phyloP scores from a whole-genome alignment of 1,139 yeast species.

The Kurtzmaniella quercitrusa region DNA sequence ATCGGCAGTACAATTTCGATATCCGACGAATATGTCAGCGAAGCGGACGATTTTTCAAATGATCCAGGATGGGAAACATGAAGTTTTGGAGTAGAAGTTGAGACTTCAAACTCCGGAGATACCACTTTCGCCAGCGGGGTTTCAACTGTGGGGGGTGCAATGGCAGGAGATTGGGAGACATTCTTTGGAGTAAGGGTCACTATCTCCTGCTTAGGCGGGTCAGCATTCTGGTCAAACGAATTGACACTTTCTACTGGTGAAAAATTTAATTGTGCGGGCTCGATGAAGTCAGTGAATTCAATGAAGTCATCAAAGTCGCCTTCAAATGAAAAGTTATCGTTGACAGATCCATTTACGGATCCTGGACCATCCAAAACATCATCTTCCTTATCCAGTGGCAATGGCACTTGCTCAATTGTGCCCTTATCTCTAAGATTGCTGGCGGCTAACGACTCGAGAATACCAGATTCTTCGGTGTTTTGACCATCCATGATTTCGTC shows the following conservation, averaged over 20 bases:
- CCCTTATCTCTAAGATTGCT: background rate
- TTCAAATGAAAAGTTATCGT: conserved; percentile 6
- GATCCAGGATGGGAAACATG: background rate
- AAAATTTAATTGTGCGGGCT: conserved; percentile 47
- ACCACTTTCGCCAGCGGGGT: background rate
- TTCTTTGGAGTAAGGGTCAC: background rate
- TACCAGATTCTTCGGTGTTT: conserved; percentile 2
- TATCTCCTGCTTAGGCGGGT: background rate
- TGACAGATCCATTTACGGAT: background rate
- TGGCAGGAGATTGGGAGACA: background rate
- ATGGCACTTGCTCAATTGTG: background rate
- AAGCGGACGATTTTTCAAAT: background rate
- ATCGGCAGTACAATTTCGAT: background rate
- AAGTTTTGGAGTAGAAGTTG: background rate
- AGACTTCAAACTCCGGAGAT: too few relatives aligned
- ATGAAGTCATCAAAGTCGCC: conserved; percentile 34
- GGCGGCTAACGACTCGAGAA: background rate
- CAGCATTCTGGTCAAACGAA: conserved; percentile 1
- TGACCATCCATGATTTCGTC: conserved; percentile 9
- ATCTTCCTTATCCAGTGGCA: background rate
- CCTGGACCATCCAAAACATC: background rate
- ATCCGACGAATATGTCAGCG: background rate
- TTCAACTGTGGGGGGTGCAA: background rate
- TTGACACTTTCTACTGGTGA: conserved; percentile 10
- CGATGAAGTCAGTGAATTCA: conserved; percentile 65